Base-by-base conservation (phyloP, 805 yeast species). In the Hanseniaspora valbyensis region DNA sequence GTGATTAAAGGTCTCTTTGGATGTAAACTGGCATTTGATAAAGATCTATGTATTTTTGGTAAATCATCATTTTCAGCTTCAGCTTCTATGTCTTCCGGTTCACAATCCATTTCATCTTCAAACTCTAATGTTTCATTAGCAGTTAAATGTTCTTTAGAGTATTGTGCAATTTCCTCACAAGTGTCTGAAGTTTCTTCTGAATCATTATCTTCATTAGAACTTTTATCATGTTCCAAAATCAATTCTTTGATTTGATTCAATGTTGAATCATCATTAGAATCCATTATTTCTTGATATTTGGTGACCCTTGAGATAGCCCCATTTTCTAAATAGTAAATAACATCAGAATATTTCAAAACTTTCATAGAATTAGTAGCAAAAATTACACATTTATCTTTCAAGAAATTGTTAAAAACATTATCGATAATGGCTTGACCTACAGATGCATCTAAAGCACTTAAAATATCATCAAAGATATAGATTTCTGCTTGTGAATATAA, bases 391-490 rank as follows among this genome's bases (percentile, higher is more conserved):
- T 77, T 78, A 2, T 72, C 61, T 8, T 67, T 65, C 45, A 80
- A 64, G 14, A 79, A 56, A 24, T 83, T 83, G 7, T 53, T 53
- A 14, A 78, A 59, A 14, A 79, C 81, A 33, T 69, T 58, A 4
- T 74, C 69, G 55, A 76, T 71, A 49, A 78, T 74, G 49, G 70
- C 73, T 54, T 69, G 72, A 34, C 82, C 78, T 41, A 81, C 88
- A 58, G 80, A 80, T 1, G 83, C 78, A 65, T 81, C 88, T n/a
- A 81, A 86, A 2, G 87, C 87, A 56, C 82, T 75, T 52, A 81
- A 66, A 22, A 81, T 70, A 59, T 81, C 88, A 65, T 81, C 88
- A 51, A 81, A 57, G 30, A 81, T 59, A 53, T 76, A 74, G 4
- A 80, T 67, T 61, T 80, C 83, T 2, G 74, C 70, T 49, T 78